Percentiles rank a stretch among this genome's conserved stretches.
These are phyloP conservation scores for Carex littledalei DNA, from an alignment of 176 grass and related monocot genomes.

Conservation along the genomic window DNA sequence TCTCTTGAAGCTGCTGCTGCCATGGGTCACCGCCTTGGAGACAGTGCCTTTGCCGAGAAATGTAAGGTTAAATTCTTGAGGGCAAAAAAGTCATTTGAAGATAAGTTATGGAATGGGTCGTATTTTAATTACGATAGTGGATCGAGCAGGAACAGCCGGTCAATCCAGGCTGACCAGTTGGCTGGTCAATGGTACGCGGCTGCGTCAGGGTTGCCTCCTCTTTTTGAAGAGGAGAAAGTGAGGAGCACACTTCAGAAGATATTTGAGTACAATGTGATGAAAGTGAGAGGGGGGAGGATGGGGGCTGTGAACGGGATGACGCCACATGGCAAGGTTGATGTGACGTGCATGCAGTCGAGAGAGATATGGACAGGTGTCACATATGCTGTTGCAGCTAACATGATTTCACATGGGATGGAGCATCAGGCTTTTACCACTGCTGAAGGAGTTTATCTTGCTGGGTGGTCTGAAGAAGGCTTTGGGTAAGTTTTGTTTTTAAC, in stretches of 20 bases:
- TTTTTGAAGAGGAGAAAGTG: constrained; percentile 76
- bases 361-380: constrained; percentile 99
- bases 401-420: constrained; percentile 94
- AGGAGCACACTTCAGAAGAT: constrained; percentile 73
- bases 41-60: constrained; percentile 68
- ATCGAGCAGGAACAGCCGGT: constrained; percentile 67
- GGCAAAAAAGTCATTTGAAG: constrained; percentile 79
- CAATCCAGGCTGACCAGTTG: constrained; percentile 94
- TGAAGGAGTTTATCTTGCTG: constrained; percentile 69
- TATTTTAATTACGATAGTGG: constrained; percentile 97
- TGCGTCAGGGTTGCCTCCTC: constrained; percentile 65
- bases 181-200: constrained; percentile 86
- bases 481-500: constrained; percentile 45
- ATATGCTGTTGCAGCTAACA: constrained; percentile 77
- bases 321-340: constrained; percentile 75
- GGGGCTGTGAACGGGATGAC: constrained; percentile 95
- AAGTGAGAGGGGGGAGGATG: constrained; percentile 84
- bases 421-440: constrained; percentile 86
- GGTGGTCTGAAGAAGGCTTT: constrained; percentile 92
- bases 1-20: constrained; percentile 90
- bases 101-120: constrained; percentile 87
- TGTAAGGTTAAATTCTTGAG: constrained; percentile 80
- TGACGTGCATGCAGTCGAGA: constrained; percentile 88
- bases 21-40: constrained; percentile 78
- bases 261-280: constrained; percentile 98